A percentile compares a stretch with the other conserved stretches of the same genome.
These are phyloP conservation scores for Starmerella bacillaris DNA, from an alignment of 805 yeast genomes.

Conservation along the genomic window DNA sequence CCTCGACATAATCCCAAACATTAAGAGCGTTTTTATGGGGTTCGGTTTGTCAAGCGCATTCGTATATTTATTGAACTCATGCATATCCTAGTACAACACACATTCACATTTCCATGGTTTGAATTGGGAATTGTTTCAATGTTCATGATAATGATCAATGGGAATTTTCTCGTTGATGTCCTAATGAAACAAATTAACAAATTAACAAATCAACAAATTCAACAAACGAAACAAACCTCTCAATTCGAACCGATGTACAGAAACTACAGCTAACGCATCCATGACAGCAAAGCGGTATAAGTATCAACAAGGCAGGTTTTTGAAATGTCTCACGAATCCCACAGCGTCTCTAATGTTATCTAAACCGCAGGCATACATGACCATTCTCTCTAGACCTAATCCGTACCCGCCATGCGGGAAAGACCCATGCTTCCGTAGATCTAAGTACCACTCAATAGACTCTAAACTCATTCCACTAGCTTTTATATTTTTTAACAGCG, in stretches of 20 bases:
- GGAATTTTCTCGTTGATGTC: no score
- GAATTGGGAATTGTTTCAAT: no score
- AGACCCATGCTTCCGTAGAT: constrained; percentile 55
- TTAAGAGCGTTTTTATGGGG: background rate
- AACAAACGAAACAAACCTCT: no score
- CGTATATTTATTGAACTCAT: background rate
- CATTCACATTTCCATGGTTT: no score
- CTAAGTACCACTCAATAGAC: constrained; percentile 63
- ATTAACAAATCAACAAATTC: no score
- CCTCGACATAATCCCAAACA: constrained; percentile 7
- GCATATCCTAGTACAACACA: background rate
- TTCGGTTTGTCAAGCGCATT: background rate
- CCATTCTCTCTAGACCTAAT: constrained; percentile 73
- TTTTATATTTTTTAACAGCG: constrained; percentile 33
- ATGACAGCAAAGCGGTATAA: no score
- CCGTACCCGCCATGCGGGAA: constrained; percentile 97
- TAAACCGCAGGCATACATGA: constrained; percentile 52
- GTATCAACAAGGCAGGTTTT: constrained; percentile 35
- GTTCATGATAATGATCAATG: no score
- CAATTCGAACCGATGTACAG: no score
- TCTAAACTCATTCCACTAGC: constrained; percentile 36
- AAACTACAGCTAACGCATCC: no score
- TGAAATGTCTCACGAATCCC: constrained; percentile 65
- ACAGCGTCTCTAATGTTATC: constrained; percentile 75
- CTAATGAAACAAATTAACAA: no score